These are phyloP conservation scores for Claviceps sp. DNA, from an alignment of 2,329 filamentous ascomycete genomes.

Conservation along the genomic window DNA sequence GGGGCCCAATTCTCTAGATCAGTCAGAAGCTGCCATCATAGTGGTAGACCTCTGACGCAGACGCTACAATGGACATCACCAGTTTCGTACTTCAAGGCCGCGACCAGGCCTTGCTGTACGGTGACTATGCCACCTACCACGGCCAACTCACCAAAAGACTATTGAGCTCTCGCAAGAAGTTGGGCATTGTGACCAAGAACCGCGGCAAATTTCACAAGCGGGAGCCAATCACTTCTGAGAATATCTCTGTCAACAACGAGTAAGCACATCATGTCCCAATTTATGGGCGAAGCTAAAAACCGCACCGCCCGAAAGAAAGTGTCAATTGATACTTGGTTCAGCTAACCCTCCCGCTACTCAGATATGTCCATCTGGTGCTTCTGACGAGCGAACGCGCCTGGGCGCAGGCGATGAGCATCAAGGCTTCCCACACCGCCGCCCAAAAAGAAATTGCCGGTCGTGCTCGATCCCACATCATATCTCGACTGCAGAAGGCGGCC, in stretches of 20 bases:
- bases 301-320: too few species aligned
- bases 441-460: conserved; percentile 66
- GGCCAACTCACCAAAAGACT: conserved; percentile 67
- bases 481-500: conserved; percentile 69
- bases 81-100: conserved; percentile 66
- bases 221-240: conserved; percentile 54
- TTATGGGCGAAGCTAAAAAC: too few species aligned
- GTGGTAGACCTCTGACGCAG: conserved; percentile 42
- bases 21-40: neutral
- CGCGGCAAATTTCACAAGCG: conserved; percentile 74
- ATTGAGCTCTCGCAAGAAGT: conserved; percentile 69
- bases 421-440: conserved; percentile 66
- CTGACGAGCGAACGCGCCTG: conserved; percentile 82
- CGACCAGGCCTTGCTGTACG: conserved; percentile 72
- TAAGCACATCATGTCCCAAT: neutral
- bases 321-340: neutral
- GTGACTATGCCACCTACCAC: conserved; percentile 80
- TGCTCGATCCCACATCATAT: conserved; percentile 77
- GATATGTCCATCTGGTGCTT: conserved; percentile 65
- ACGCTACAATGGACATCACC: conserved; percentile 68
- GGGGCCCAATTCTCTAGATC: neutral
- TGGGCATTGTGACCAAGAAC: conserved; percentile 72
- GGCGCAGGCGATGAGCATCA: conserved; percentile 94
- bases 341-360: conserved; percentile 19
- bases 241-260: conserved; percentile 38